These are phyloP conservation scores for Chrysosporium keratinophilum DNA, from an alignment of 2,329 filamentous ascomycete genomes.

Conservation along the genomic window DNA sequence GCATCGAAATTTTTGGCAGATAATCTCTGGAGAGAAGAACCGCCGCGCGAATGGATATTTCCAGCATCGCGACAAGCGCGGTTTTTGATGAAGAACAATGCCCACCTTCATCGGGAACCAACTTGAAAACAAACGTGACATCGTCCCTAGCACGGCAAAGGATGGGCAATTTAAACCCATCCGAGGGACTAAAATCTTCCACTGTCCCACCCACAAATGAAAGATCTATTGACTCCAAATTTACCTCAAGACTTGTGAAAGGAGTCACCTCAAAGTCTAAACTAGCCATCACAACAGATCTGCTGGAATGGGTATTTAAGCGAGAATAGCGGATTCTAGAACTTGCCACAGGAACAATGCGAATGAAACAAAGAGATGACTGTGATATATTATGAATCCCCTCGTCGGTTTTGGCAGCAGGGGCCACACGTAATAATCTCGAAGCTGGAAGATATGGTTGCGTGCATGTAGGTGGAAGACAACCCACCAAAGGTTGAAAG, in stretches of 20 bases:
- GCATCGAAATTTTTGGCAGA: constrained; percentile 38
- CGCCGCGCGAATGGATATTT: constrained; percentile 38
- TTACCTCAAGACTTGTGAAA: constrained; percentile 41
- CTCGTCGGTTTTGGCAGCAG: constrained; percentile 40
- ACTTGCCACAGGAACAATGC: constrained; percentile 46
- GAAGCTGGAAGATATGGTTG: constrained; percentile 49
- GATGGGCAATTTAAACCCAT: constrained; percentile 30
- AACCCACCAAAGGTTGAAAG: constrained; percentile 43
- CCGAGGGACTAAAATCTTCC: constrained; percentile 32
- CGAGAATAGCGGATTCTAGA: constrained; percentile 47
- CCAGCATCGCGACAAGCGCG: constrained; percentile 33
- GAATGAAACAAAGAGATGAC: constrained; percentile 44
- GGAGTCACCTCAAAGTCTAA: constrained; percentile 48
- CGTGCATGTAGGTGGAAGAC: constrained; percentile 34
- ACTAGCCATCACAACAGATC: constrained; percentile 42
- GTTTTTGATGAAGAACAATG: constrained; percentile 31
- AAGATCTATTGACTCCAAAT: constrained; percentile 41
- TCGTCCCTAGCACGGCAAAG: constrained; percentile 45
- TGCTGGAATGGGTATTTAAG: constrained; percentile 34
- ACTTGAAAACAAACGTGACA: constrained; percentile 47
- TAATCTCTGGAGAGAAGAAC: constrained; percentile 35
- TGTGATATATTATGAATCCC: constrained; percentile 45
- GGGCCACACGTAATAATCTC: constrained; percentile 47
- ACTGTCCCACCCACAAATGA: constrained; percentile 39
- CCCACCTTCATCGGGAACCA: constrained; percentile 33